A percentile compares a stretch with the other conserved stretches of the same genome.
Evolutionary conservation across 2,329 filamentous ascomycete species (phyloP).

Genomic region (Penicillium sp.): DNA sequence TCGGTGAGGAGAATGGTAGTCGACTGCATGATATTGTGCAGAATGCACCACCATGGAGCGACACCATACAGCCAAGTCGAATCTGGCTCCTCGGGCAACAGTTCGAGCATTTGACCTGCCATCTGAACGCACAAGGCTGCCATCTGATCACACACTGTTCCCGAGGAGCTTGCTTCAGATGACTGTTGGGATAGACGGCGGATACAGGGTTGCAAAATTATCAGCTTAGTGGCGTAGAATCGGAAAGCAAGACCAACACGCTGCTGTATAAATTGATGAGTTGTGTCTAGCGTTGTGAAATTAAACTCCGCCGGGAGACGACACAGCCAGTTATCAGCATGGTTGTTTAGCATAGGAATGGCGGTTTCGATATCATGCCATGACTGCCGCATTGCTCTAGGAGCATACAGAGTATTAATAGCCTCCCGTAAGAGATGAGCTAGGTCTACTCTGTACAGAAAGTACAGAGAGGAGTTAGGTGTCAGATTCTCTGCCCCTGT

Average conservation of each 20-base stretch:
- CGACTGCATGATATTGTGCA: constrained; percentile 46
- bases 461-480: constrained; percentile 41
- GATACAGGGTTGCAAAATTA: constrained; percentile 46
- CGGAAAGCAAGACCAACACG: constrained; percentile 41
- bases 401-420: constrained; percentile 42
- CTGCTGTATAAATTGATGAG: constrained; percentile 32
- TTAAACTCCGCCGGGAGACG: constrained; percentile 40
- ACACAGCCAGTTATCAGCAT: constrained; percentile 41
- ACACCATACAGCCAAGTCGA: constrained; percentile 32
- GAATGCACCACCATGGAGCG: constrained; percentile 43
- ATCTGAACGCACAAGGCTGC: constrained; percentile 39
- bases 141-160: constrained; percentile 35
- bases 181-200: constrained; percentile 36
- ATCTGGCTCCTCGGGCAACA: constrained; percentile 38
- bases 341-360: constrained; percentile 37
- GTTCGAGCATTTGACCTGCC: constrained; percentile 35
- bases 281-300: constrained; percentile 30
- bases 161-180: constrained; percentile 24
- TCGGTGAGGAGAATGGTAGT: constrained; percentile 41
- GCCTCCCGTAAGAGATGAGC: constrained; percentile 37
- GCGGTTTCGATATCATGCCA: constrained; percentile 40
- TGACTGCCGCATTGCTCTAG: constrained; percentile 34
- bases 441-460: constrained; percentile 42
- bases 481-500: constrained; percentile 31
- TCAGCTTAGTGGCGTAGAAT: constrained; percentile 46